Percentiles rank a stretch among this genome's conserved stretches.
Evolutionary conservation across 306 rosid genomes (phyloP).

Genomic region (Quercus ilex): DNA sequence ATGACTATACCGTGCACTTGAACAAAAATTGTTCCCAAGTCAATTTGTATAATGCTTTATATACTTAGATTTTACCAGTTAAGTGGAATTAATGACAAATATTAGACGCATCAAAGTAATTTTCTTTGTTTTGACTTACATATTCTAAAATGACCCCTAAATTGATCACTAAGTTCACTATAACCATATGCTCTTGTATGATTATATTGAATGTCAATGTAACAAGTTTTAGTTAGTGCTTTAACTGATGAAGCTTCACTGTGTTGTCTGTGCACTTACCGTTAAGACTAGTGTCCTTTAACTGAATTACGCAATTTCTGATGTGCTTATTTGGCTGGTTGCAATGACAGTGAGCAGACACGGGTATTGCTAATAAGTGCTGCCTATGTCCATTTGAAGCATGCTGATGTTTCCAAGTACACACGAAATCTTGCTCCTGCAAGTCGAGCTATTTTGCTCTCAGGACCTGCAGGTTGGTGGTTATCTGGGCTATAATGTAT

Average conservation of each 20-base stretch:
- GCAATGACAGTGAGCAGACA: slow-evolving; percentile 71
- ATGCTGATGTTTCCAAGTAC: slow-evolving; percentile 75
- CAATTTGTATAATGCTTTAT: background rate
- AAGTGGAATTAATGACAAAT: background rate
- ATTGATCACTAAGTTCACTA: background rate
- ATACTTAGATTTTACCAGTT: background rate
- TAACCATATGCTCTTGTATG: background rate
- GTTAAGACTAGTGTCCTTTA: background rate
- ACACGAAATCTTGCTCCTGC: slow-evolving; percentile 97
- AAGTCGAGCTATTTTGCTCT: slow-evolving; percentile 84
- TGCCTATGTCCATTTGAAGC: slow-evolving; percentile 90
- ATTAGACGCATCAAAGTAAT: background rate
- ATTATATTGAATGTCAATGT: background rate
- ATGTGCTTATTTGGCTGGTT: background rate
- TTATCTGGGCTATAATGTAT: background rate
- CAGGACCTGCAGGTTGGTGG: slow-evolving; percentile 87
- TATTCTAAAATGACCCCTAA: background rate
- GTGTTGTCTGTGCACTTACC: background rate
- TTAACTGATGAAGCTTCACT: background rate
- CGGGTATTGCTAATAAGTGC: slow-evolving; percentile 86
- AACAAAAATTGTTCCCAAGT: background rate
- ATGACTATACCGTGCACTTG: background rate
- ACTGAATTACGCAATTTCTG: background rate
- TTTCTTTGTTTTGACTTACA: background rate
- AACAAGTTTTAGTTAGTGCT: background rate